Base-by-base conservation (phyloP, 2,329 filamentous ascomycete species). In the Cladosporium sp. region DNA sequence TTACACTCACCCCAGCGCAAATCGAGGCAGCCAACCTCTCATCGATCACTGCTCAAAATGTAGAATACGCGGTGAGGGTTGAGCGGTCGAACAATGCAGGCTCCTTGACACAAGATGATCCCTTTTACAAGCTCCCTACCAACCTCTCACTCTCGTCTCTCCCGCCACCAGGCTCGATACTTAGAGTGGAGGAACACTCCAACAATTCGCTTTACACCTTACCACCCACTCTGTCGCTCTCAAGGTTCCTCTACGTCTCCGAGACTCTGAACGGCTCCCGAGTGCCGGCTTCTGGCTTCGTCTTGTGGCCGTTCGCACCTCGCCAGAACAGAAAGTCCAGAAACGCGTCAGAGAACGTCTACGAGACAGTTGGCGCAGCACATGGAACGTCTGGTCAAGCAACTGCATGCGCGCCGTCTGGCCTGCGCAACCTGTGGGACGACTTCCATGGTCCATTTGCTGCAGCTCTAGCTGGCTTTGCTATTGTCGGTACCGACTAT, bases 231-330 rank as follows among this genome's bases (percentile, higher is more conserved):
- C 66, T 74, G 1, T 70, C 78, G 2, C 65, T 83, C 43, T 82
- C 79, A 1, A 75, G 80, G 14, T 74, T 83, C 61, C 61, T 81
- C 2, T 83, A 80, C 68, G 75, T 75, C 19, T 78, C 78, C 0
- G 72, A 70, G 19, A 75, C 73, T n/a, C 61, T 76, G 20, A 79
- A 81, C 58, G 76, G 77, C 3, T 75, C 74, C 0, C 59, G 72
- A 0, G 66, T 82, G 1, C 80, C 80, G 1, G 74, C 77, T 8
- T 80, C 78, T 1, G 80, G 74, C 2, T 80, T 73, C 64, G 68
- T 82, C 17, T 73, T 82, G 1, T 82, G 78, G 77, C 80, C 79
- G 0, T 82, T 70, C 55, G 56, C 64, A 0, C 64, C 73, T 11
- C 51, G 61, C 19, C 36, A 34, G 12, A 34, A 45, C 28, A 49